These are phyloP conservation scores for Talinum fruticosum DNA, from an alignment of 148 eudicot species.

Conservation along the genomic window DNA sequence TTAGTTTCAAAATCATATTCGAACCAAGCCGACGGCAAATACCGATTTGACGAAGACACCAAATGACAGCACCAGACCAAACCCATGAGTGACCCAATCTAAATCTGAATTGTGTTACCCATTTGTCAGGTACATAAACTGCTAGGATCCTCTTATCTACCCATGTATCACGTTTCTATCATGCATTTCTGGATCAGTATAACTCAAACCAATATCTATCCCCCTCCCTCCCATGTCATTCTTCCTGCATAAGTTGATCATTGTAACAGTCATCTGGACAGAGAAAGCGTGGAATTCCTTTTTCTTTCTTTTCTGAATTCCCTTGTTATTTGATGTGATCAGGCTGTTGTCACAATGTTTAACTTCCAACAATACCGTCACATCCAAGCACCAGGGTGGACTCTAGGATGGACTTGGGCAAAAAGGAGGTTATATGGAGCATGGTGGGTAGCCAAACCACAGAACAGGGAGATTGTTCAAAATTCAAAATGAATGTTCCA, in stretches of 20 bases:
- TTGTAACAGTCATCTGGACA: neutral
- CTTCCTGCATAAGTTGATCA: neutral
- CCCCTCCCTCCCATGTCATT: neutral
- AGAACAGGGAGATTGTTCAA: conserved; percentile 64
- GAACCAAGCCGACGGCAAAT: no score
- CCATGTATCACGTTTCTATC: neutral
- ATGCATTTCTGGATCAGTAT: neutral
- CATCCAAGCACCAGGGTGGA: conserved; percentile 60
- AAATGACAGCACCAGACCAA: no score
- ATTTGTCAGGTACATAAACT: neutral
- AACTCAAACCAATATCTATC: neutral
- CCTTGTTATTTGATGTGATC: neutral
- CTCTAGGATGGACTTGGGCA: conserved; percentile 71
- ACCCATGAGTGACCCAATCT: no score
- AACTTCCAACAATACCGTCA: conserved; percentile 64
- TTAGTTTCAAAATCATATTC: no score
- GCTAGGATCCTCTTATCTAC: neutral
- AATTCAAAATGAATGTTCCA: conserved; percentile 42
- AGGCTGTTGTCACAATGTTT: conserved; percentile 41
- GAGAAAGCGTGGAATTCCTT: neutral
- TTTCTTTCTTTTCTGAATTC: neutral
- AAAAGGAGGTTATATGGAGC: conserved; percentile 65
- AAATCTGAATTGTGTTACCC: no score
- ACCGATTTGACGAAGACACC: no score
- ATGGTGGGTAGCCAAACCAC: conserved; percentile 61